Conservation (phyloP, 768 basidiomycete genomes). For the Tephrocybe sp. region DNA sequence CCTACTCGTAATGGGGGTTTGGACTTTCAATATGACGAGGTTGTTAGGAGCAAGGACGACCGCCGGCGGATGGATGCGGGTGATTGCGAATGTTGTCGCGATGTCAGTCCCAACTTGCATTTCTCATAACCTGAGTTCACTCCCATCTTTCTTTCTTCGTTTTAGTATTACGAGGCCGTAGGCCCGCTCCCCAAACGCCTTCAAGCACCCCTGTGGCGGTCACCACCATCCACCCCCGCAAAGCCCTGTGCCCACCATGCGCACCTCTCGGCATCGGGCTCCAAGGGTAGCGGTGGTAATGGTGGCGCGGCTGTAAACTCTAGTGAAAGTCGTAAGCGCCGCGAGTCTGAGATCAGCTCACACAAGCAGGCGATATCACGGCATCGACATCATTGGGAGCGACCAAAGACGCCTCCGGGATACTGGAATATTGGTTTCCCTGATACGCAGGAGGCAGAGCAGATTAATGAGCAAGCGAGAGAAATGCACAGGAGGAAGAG, state of each 20-base stretch:
- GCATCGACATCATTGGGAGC: slow-evolving; percentile 71
- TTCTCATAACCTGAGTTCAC: not conserved
- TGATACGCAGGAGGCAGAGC: slow-evolving; percentile 73
- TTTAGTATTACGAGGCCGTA: slow-evolving; percentile 79
- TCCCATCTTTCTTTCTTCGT: not conserved
- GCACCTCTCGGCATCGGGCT: slow-evolving; percentile 2
- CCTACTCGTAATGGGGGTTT: slow-evolving; percentile 64
- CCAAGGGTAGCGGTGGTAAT: no score
- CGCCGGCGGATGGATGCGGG: slow-evolving; percentile 68
- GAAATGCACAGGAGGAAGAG: slow-evolving; percentile 73
- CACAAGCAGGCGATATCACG: slow-evolving; percentile 73
- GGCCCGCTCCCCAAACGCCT: slow-evolving; percentile 68
- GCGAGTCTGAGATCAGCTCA: slow-evolving; percentile 34
- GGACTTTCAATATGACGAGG: slow-evolving; percentile 71
- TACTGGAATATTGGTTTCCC: slow-evolving; percentile 95
- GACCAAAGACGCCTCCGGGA: slow-evolving; percentile 75
- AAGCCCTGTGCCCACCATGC: slow-evolving; percentile 29
- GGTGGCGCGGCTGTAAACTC: not conserved
- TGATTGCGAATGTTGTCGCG: slow-evolving; percentile 82
- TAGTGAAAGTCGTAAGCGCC: slow-evolving; percentile 6
- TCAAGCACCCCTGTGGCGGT: slow-evolving; percentile 74
- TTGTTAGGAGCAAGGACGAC: slow-evolving; percentile 66
- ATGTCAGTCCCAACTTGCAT: slow-evolving; percentile 41
- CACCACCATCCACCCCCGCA: slow-evolving; percentile 42
- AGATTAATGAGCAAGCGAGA: slow-evolving; percentile 73